Base-by-base conservation (phyloP, 108 stramenopile species). In the Chaetoceros muelleri region DNA sequence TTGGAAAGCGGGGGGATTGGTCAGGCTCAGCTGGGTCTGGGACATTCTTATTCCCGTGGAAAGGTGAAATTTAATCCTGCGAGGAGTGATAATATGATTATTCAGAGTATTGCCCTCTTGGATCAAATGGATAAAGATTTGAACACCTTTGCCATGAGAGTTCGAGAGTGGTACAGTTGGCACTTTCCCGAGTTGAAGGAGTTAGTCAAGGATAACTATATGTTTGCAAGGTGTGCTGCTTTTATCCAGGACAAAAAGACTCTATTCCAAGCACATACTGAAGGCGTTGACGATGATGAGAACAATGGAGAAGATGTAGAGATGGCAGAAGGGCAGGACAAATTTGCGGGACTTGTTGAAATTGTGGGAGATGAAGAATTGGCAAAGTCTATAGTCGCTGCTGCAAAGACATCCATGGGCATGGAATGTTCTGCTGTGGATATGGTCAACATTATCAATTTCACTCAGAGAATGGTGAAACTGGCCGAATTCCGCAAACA, bases 101-200 rank as follows among this genome's bases (percentile, higher is more conserved):
- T 99, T 67, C 99, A 99, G 63, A 83, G 93, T 58, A 99, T 98
- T 74, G 96, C 90, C 62, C 81, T 99, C 7, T 75, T 99, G 56
- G 99, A 99, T 79, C 96, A 98, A 69, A 78, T 99, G 80, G 99
- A 99, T 67, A 99, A 99, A 79, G 99, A 99, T 70, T 60, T 98
- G 19, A 99, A 99, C 70, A 98, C 98, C 24, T 97, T 97, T 72
- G 96, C 98, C 48, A 99, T 99, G 99, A 76, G 99, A 40, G 93
- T 97, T 28, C 70, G 94, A 13, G 99, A 99, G 72, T 99, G 99
- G 99, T 98, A 98, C 77, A 82, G 80, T 53, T 99, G 98, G 98
- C 99, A 99, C 78, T 99, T 99, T 63, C 99, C 99, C 18, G 99
- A 99, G 75, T 76, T 99, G 30, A 77, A 83, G 46, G 91, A 93